A percentile compares a stretch with the other conserved stretches of the same genome.
Evolutionary conservation across 148 eudicot species (phyloP).

Genomic region (Camellia sinensis): DNA sequence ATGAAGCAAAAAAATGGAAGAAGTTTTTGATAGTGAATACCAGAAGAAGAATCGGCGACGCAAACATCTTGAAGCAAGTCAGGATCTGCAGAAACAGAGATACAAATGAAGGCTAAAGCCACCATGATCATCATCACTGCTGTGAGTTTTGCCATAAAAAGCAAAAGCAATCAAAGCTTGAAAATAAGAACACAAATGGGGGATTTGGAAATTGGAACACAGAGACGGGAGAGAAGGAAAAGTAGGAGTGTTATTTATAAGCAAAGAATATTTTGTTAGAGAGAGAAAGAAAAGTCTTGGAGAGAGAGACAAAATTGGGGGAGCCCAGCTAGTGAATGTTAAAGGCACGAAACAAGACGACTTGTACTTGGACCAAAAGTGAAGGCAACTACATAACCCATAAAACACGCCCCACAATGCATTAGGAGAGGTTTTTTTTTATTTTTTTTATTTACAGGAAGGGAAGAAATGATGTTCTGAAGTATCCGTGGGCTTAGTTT

Average conservation of each 20-base stretch:
- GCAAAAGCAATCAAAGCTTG: slow-evolving; percentile 10
- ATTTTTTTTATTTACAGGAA: too few relatives aligned
- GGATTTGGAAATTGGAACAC: slow-evolving; percentile 8
- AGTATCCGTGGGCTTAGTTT: too few relatives aligned
- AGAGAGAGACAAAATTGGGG: not conserved
- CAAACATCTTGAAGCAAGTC: slow-evolving; percentile 38
- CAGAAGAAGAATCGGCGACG: slow-evolving; percentile 31
- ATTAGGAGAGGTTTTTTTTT: too few relatives aligned
- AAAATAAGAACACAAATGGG: not conserved
- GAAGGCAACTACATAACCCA: not conserved
- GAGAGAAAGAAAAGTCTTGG: not conserved
- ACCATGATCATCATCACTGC: slow-evolving; percentile 14
- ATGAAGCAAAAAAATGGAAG: not conserved
- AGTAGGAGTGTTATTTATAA: slow-evolving; percentile 15
- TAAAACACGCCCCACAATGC: not conserved
- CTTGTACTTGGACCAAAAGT: not conserved
- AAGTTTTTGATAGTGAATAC: not conserved
- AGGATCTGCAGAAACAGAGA: slow-evolving; percentile 33
- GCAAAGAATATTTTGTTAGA: not conserved
- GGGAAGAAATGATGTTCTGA: too few relatives aligned
- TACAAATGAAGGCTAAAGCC: slow-evolving; percentile 1
- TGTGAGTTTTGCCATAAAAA: slow-evolving; percentile 21
- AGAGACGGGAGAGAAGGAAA: not conserved
- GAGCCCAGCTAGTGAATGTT: not conserved
- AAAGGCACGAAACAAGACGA: not conserved